Evolutionary conservation across 371 early-diverging fungal genomes (phyloP).

Genomic region (Syncephalastrum racemosum): DNA sequence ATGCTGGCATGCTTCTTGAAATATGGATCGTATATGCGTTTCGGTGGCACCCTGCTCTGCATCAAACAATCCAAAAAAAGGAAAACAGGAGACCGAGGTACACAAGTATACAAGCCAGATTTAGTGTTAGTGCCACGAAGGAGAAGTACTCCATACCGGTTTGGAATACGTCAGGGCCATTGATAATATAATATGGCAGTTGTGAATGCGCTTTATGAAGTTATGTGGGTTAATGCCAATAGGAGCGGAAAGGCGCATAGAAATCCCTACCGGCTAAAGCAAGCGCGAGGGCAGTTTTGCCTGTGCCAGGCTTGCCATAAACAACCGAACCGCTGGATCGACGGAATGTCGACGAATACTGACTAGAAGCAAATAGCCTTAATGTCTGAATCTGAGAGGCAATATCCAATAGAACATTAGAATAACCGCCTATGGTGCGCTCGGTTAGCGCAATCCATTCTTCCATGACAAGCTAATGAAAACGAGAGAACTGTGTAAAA

Average conservation of each 20-base stretch:
- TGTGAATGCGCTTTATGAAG: constrained; percentile 35
- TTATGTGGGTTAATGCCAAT: too few relatives aligned
- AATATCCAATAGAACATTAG: too few relatives aligned
- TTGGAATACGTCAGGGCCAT: constrained; percentile 73
- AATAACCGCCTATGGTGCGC: too few relatives aligned
- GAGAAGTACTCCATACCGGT: constrained; percentile 54
- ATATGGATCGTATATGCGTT: constrained; percentile 36
- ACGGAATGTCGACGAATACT: constrained; percentile 9
- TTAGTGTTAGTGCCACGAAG: not conserved
- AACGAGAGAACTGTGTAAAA: too few relatives aligned
- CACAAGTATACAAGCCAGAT: too few relatives aligned
- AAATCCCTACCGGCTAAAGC: constrained; percentile 46
- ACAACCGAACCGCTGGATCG: constrained; percentile 52
- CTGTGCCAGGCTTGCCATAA: constrained; percentile 64
- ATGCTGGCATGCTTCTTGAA: constrained; percentile 29
- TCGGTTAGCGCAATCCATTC: too few relatives aligned
- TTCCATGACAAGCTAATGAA: too few relatives aligned
- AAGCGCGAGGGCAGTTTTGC: constrained; percentile 62
- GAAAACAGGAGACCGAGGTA: too few relatives aligned
- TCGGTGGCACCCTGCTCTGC: constrained; percentile 65
- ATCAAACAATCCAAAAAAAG: not conserved
- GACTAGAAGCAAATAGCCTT: too few relatives aligned
- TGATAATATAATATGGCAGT: constrained; percentile 57
- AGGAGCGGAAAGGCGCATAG: not conserved
- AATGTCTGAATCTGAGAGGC: too few relatives aligned